Evolutionary conservation across 2,329 filamentous ascomycete species (phyloP).

Genomic region (Apiospora saccharicola): DNA sequence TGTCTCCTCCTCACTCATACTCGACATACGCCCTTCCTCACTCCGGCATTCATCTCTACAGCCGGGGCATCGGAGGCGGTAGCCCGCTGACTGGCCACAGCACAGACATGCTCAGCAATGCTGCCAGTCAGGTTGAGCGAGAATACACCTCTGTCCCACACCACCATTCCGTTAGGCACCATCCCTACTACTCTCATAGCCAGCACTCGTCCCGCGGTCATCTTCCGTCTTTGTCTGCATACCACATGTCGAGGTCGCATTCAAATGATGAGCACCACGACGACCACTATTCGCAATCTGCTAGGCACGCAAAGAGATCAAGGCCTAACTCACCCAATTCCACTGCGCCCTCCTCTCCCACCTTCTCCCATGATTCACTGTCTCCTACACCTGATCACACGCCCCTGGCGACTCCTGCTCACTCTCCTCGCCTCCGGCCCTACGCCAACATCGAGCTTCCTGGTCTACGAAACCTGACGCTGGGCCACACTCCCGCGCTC

Average conservation of each 20-base stretch:
- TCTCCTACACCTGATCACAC: conserved; percentile 97
- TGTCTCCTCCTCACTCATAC: conserved; percentile 92
- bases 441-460: conserved; percentile 79
- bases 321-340: conserved; percentile 93
- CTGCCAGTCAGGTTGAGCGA: conserved; percentile 68
- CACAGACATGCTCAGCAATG: conserved; percentile 67
- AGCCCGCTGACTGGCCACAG: conserved; percentile 48
- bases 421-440: conserved; percentile 89
- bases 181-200: conserved; percentile 61
- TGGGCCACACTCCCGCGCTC: conserved; percentile 63
- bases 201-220: conserved; percentile 63
- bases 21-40: conserved; percentile 68
- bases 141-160: conserved; percentile 56
- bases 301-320: conserved; percentile 85
- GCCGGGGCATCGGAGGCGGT: conserved; percentile 49
- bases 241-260: conserved; percentile 92
- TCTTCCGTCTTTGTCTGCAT: conserved; percentile 81
- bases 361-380: conserved; percentile 93
- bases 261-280: conserved; percentile 81
- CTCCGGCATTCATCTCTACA: conserved; percentile 57
- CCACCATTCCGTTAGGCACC: conserved; percentile 55
- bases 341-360: conserved; percentile 93
- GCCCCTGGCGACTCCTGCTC: conserved; percentile 95
- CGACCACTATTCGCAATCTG: conserved; percentile 73
- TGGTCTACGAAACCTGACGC: conserved; percentile 73